These are phyloP conservation scores for Coprinopsis strossmayeri DNA, from an alignment of 768 basidiomycete genomes.

Conservation along the genomic window DNA sequence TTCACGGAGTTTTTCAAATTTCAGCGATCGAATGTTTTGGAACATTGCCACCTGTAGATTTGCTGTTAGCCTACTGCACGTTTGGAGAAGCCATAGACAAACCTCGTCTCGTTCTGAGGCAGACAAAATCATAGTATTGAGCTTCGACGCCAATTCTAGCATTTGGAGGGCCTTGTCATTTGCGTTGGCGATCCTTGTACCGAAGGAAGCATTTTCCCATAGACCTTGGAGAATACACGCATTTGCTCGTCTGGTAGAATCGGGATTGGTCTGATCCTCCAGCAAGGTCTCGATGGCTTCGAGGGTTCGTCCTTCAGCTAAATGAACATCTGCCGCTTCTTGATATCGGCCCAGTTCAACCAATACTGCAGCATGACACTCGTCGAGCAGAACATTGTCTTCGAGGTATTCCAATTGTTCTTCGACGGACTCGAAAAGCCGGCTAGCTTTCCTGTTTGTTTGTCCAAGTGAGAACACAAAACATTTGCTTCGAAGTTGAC, in stretches of 20 bases:
- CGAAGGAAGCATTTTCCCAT: slow-evolving; percentile 42
- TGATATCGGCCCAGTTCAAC: slow-evolving; percentile 30
- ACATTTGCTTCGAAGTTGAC: background rate
- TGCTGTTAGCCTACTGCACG: background rate
- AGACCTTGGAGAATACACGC: slow-evolving; percentile 34
- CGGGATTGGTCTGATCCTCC: slow-evolving; percentile 19
- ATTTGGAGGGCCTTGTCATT: slow-evolving; percentile 16
- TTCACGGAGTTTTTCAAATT: slow-evolving; percentile 20
- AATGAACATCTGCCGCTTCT: slow-evolving; percentile 49
- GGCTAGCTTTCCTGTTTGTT: slow-evolving; percentile 33
- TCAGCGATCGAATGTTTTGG: slow-evolving; percentile 10
- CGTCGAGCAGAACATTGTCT: slow-evolving; percentile 36
- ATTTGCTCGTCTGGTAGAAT: slow-evolving; percentile 27
- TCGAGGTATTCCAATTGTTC: slow-evolving; percentile 53
- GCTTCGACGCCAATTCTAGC: slow-evolving; percentile 19
- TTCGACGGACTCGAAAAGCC: slow-evolving; percentile 44
- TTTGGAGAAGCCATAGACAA: background rate
- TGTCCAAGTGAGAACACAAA: background rate
- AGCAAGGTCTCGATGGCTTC: slow-evolving; percentile 44
- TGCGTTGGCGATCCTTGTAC: slow-evolving; percentile 14
- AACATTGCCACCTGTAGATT: slow-evolving; percentile 16
- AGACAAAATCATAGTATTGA: slow-evolving; percentile 12
- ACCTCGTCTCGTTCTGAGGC: slow-evolving; percentile 4
- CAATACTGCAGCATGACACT: slow-evolving; percentile 39
- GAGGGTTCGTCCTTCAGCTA: slow-evolving; percentile 36